Evolutionary conservation across 495 filamentous ascomycete genomes (phyloP), one percentile per base, ranked within the genome.

Genomic region (Xylaria flabelliformis): DNA sequence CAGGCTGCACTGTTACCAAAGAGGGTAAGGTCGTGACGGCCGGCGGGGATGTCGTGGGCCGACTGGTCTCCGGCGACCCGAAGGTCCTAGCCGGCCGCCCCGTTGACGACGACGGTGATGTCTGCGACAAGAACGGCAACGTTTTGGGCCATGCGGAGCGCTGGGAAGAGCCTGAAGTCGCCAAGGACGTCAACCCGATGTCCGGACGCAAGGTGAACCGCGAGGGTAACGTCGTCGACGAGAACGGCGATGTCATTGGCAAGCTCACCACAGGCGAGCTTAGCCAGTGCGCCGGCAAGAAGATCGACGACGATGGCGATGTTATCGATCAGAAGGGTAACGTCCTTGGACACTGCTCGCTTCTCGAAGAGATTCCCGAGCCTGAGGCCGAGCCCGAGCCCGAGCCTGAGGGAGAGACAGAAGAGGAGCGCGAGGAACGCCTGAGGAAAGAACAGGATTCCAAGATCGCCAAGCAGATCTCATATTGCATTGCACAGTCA

Each of bases 251-350:
- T 75, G 74, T 96, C 64, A 90, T 96, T 74, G 94, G 92, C 68
- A 91, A 90, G 77, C 84, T 97, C 51, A 95, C 93, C 7, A 87
- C 87, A 7, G 94, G 94, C 63, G 87, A 94, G 58, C 83, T 94
- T 50, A 85, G 84, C 15, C 86, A 90, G 39, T 91, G 93, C 58
- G 82, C 90, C 26, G 94, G 94, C 56, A 92, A 93, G 79, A 88
- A 91, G 75, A 91, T 97, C 66, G 93, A 97, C 76, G 93, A 95
- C 71, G 92, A 95, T 71, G 93, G 93, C 48, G 93, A 93, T 77
- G 93, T 97, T 9, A 82, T 95, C 69, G 92, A 97, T 81, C 87
- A 89, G 72, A 93, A 97, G 76, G 93, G 92, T 74, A 92, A 92
- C 74, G 90, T 89, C 72, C 81, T 97, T 44, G 94, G 94, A 29